Conservation (phyloP, 352 stramenopile species). For the Phytophthora ohioensis region DNA sequence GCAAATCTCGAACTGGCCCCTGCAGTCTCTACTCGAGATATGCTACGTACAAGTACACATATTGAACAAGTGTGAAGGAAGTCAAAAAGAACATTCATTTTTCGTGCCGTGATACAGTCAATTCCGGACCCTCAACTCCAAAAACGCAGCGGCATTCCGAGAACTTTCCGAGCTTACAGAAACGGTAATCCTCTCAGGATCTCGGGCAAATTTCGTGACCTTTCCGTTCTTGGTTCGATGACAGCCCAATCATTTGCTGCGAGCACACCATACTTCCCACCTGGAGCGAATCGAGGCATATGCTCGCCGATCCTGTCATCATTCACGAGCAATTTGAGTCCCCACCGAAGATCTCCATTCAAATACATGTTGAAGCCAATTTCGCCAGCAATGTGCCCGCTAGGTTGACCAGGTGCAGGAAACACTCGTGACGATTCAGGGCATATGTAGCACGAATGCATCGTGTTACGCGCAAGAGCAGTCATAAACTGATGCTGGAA, state of each 20-base stretch:
- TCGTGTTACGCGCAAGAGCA: not conserved
- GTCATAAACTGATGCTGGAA: constrained; percentile 34
- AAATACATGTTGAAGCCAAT: constrained; percentile 12
- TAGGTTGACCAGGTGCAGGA: not conserved
- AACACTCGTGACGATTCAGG: constrained; percentile 4
- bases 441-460: constrained; percentile 13
- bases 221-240: constrained; percentile 5
- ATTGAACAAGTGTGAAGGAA: too few species aligned
- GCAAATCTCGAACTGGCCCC: too few species aligned
- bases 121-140: not conserved
- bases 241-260: not conserved
- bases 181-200: not conserved
- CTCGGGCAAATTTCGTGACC: too few species aligned
- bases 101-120: too few species aligned
- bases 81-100: too few species aligned
- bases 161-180: constrained; percentile 16
- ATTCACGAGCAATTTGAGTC: constrained; percentile 16
- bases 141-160: constrained; percentile 13
- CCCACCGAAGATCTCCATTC: constrained; percentile 9
- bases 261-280: constrained; percentile 13
- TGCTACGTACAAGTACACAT: too few species aligned
- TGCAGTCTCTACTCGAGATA: too few species aligned
- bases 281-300: constrained; percentile 1
- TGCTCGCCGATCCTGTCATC: constrained; percentile 4
- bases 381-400: not conserved